Base-by-base conservation (phyloP, 129 eudicot genomes). In the Chrysanthemum makinoi region DNA sequence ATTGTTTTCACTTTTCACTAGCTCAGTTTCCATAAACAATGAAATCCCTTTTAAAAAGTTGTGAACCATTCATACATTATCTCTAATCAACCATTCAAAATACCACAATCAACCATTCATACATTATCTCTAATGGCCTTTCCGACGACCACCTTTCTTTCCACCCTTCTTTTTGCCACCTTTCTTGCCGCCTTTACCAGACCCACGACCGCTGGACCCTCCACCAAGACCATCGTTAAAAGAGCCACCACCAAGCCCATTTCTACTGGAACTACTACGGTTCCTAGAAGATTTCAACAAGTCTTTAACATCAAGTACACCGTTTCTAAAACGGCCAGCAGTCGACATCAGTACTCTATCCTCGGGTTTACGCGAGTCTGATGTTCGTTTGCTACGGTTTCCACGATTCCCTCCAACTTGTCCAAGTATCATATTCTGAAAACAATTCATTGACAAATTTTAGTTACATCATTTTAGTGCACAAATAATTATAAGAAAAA, bases 281-380 rank as follows among this genome's bases (percentile, higher is more conserved):
- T 5, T 58, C 30, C 16, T 81, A 39, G 44, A 65, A 15, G 91
- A 52, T 68, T 76, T 54, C 52, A 94, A 64, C 35, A 94, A 72
- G 58, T 79, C 79, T 64, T 84, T 84, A n/a, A 94, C 98, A 81
- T 94, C 85, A 28, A 94, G 93, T 20, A 89, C 76, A 26, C 98
- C 95, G 28, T 89, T 87, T 77, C 81, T 79, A 76, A 94, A 94
- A 63, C 72, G 48, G 10, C 98, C 96, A 66, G 64, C 89, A 8
- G 89, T 83, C 62, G 98, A 82, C 90, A 70, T 87, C 72, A 89
- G 44, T 56, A 89, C 95, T 70, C 88, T 73, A 49, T 86, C 84
- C 84, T 87, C 93, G 5, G 96, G 92, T 75, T 61, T 82, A 13
- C 80, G 85, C 75, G 78, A 79, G 47, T 71, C 88, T 14, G 60